Percentiles rank a stretch among this genome's conserved stretches.
Evolutionary conservation across 2,329 filamentous ascomycete genomes (phyloP).

Genomic region (Hypoxylon sp.): DNA sequence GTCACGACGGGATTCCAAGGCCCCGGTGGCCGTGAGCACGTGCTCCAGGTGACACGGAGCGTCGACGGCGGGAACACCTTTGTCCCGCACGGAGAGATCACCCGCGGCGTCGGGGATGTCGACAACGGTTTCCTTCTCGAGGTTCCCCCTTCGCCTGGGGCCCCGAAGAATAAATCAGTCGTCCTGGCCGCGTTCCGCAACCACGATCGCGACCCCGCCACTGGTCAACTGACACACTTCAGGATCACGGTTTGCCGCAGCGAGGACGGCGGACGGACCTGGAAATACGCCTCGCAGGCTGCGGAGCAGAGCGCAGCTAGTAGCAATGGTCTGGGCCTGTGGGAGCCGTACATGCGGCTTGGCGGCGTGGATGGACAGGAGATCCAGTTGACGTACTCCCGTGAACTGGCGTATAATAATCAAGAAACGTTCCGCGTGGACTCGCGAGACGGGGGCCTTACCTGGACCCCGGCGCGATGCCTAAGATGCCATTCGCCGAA

Average conservation of each 20-base stretch:
- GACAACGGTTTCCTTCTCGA: slow-evolving; percentile 65
- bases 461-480: slow-evolving; percentile 60
- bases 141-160: slow-evolving; percentile 51
- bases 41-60: slow-evolving; percentile 61
- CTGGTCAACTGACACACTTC: slow-evolving; percentile 57
- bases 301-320: slow-evolving; percentile 59
- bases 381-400: slow-evolving; percentile 63
- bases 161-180: slow-evolving; percentile 34
- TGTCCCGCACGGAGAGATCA: slow-evolving; percentile 59
- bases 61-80: slow-evolving; percentile 61
- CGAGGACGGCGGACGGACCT: slow-evolving; percentile 59
- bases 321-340: slow-evolving; percentile 61
- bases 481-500: slow-evolving; percentile 56
- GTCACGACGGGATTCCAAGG: slow-evolving; percentile 60
- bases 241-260: slow-evolving; percentile 66
- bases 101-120: slow-evolving; percentile 60
- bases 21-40: slow-evolving; percentile 49
- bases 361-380: slow-evolving; percentile 52
- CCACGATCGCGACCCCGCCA: slow-evolving; percentile 58
- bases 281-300: slow-evolving; percentile 62
- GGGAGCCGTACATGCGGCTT: slow-evolving; percentile 66
- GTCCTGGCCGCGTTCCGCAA: slow-evolving; percentile 66
- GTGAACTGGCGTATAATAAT: slow-evolving; percentile 62
- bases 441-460: slow-evolving; percentile 60
- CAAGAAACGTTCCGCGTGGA: slow-evolving; percentile 65